Base-by-base conservation (phyloP, 1,284 basidiomycete genomes). In the Ganoderma sp. region DNA sequence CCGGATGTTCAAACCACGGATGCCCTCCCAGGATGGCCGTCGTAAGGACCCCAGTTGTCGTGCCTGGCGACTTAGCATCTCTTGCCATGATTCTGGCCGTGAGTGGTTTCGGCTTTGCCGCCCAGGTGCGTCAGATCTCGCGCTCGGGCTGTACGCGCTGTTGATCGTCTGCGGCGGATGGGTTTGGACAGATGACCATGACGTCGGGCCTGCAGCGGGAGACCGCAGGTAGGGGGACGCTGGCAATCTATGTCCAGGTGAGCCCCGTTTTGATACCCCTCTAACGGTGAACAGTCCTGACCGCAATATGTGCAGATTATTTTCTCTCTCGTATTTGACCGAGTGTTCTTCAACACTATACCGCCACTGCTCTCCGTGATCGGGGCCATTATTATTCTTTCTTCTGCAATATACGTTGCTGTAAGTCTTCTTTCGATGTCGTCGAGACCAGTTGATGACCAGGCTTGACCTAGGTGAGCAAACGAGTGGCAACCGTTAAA, bases 181-280 rank as follows among this genome's bases (percentile, higher is more conserved):
- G 32, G 32, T 32, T 32, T 37, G 17, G 52, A 12, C 50, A 88
- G 84, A 73, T 84, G 9, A 80, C 89, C 1, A 75, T 90, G 58
- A 88, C 88, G 0, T 83, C 88, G 79, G 89, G 89, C 0, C 79
- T 91, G 9, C 88, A 89, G 73, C 83, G 85, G 10, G 90, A 91
- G 75, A 86, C 87, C 0, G 89, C 87, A 0, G 84, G 87, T 3
- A 79, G 90, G 50, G 89, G 85, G 0, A 81, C 85, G 0, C 82
- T 90, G 77, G 88, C 85, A 0, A 76, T 90, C 0, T 91, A 91
- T 73, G 83, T 86, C 10, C 87, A 88, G 76, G 87, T 87, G 67
- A 54, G 71, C 22, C 8, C 19, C 32, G 65, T 48, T 9, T 37
- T 4, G n/a, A 2, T 4, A 48, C 60, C 32, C 39, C 2, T 14